phyloP scores from a whole-genome alignment of 805 yeast species.

The Cyberlindnera americana region DNA sequence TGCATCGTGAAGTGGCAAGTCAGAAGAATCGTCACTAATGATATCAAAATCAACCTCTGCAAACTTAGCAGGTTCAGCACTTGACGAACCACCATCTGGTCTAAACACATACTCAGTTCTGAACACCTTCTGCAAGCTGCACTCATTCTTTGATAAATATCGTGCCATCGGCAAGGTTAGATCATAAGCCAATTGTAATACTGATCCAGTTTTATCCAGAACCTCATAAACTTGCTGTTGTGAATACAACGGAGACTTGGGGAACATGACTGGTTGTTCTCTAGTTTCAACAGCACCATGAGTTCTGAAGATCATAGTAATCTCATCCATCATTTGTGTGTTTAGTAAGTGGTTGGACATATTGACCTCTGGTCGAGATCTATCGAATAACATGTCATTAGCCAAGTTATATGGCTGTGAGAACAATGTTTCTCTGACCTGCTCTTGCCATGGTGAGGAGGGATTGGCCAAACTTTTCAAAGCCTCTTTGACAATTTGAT shows the following conservation, averaged over 20 bases:
- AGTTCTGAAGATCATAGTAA: conserved; percentile 58
- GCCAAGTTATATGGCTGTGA: conserved; percentile 83
- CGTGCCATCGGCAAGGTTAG: conserved; percentile 88
- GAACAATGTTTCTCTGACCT: conserved; percentile 83
- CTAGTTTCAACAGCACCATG: conserved; percentile 89
- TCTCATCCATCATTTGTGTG: conserved; percentile 54
- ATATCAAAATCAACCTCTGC: conserved; percentile 85
- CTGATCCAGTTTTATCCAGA: conserved; percentile 81
- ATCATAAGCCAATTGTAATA: conserved; percentile 86
- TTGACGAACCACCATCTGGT: conserved; percentile 49
- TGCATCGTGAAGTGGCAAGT: conserved; percentile 68
- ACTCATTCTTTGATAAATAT: conserved; percentile 61
- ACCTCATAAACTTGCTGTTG: conserved; percentile 72
- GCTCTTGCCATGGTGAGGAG: conserved; percentile 90
- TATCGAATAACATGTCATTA: conserved; percentile 79
- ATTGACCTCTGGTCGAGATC: conserved; percentile 27
- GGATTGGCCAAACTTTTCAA: conserved; percentile 82
- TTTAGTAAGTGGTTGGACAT: conserved; percentile 53
- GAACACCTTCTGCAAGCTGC: conserved; percentile 55
- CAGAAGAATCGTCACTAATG: conserved; percentile 45
- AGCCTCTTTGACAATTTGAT: conserved; percentile 85
- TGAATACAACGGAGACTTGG: conserved; percentile 70
- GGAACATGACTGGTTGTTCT: conserved; percentile 66
- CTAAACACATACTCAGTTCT: conserved; percentile 82
- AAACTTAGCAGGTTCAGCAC: conserved; percentile 72